Base-by-base conservation (phyloP, 2,329 filamentous ascomycete genomes). In the Camillea tinctor region DNA sequence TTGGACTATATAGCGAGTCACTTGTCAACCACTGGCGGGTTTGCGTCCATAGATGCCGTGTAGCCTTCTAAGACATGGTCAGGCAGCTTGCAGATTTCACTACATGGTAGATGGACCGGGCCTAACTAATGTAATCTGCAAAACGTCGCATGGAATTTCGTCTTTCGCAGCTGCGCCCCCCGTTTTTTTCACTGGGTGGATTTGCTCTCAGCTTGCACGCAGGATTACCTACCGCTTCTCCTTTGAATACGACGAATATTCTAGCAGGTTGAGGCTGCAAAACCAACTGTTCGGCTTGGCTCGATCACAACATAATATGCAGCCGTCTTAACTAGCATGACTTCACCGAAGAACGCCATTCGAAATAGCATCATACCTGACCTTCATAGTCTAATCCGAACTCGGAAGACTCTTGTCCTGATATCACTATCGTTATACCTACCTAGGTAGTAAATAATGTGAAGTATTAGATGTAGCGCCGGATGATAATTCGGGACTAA, bases 1-100 rank as follows among this genome's bases (percentile, higher is more conserved):
- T 48, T 54, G 19, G 60, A 55, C 56, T 36, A 50, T 58, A 48
- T 58, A 55, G 54, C 49, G 30, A 54, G 54, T 23, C 51, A 52
- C 24, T 30, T 24, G 20, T 23, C 51, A 17, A 44, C n/a, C 15
- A 36, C 11, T 44, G 52, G 17, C 24, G 23, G 52, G n/a, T 21
- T 36, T 20, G 15, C 15, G 49, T 50, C 49, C 4, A 21, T 21
- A 19, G 49, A 23, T 21, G 49, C 24, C 30, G 52, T 26, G 24
- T 54, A 36, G 23, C 24, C 30, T 17, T 44, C 52, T 54, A 30
- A 54, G 52, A 54, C 52, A 54, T 54, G 36, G 36, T 54, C 52
- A 30, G 52, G 52, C 52, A 54, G 52, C 26, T 19, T 54, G 52
- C 52, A 54, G 36, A 44, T 17, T n/a, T 44, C 17, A 44, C 17